Percentiles rank a stretch among this genome's conserved stretches.
phyloP scores from a whole-genome alignment of 345 rosid genomes.

The Nephelium lappaceum region DNA sequence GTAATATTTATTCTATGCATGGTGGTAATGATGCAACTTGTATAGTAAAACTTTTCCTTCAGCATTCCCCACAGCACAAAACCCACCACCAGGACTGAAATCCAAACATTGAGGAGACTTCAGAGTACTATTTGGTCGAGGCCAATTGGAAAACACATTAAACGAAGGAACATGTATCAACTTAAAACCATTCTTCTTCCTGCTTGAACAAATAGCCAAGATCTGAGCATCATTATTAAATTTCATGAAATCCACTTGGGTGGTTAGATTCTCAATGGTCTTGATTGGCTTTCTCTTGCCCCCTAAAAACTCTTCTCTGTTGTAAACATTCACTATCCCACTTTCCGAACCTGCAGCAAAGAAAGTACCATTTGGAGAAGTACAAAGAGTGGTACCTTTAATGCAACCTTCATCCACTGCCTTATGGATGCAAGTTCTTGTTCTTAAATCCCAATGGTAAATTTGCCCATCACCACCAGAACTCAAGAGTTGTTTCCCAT shows the following conservation, averaged over 20 bases:
- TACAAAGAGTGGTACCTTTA: conserved; percentile 68
- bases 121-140: conserved; percentile 54
- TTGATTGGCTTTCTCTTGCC: conserved; percentile 84
- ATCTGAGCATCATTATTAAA: conserved; percentile 83
- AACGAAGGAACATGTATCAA: conserved; percentile 74
- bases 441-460: conserved; percentile 92
- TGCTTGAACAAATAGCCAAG: conserved; percentile 73
- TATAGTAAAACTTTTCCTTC: conserved; percentile 81
- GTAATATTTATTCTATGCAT: conserved; percentile 46
- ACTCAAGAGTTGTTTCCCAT: conserved; percentile 73
- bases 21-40: conserved; percentile 80
- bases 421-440: conserved; percentile 74
- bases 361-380: conserved; percentile 56
- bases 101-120: conserved; percentile 83
- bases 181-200: conserved; percentile 78
- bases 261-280: conserved; percentile 76
- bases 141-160: conserved; percentile 83
- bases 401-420: conserved; percentile 89
- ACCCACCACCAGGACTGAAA: conserved; percentile 93
- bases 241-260: conserved; percentile 76
- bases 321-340: conserved; percentile 89
- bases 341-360: conserved; percentile 89
- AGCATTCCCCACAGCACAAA: conserved; percentile 89
- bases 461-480: conserved; percentile 92
- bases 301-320: conserved; percentile 72